Evolutionary conservation across 352 stramenopile genomes (phyloP).

Genomic region (Chrysophaeum taylorii): DNA sequence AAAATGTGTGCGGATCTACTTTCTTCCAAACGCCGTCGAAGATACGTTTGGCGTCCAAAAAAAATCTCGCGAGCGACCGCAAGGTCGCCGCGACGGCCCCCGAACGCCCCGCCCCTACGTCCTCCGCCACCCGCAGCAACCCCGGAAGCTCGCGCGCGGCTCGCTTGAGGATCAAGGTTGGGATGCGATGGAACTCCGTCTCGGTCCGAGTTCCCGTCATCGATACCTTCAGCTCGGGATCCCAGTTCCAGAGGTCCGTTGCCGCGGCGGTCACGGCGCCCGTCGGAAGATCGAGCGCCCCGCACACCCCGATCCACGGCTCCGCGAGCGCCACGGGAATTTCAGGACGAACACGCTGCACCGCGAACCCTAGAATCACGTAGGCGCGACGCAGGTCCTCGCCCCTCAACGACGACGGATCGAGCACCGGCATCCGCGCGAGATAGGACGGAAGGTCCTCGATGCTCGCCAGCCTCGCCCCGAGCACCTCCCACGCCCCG

Average conservation of each 20-base stretch:
- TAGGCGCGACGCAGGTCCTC: not conserved
- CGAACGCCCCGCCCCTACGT: not conserved
- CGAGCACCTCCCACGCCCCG: not conserved
- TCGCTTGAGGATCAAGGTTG: not conserved
- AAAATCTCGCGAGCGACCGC: not conserved
- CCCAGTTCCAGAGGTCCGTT: slow-evolving; percentile 8
- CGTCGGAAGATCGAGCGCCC: not conserved
- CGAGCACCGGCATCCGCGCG: no score
- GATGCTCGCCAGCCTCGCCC: not conserved
- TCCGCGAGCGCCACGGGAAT: no score
- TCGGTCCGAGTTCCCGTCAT: not conserved
- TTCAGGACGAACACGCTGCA: no score
- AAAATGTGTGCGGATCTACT: not conserved
- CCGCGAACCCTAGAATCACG: not conserved
- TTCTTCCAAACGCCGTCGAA: not conserved
- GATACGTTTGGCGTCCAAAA: not conserved
- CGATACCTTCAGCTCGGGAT: not conserved
- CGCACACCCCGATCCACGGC: not conserved
- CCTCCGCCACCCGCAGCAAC: not conserved
- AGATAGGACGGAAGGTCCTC: not conserved
- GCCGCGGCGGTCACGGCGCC: not conserved
- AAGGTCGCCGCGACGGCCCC: not conserved
- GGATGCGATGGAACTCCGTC: not conserved
- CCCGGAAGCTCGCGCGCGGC: not conserved
- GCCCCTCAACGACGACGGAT: not conserved